Evolutionary conservation across 192 early-diverging fungal genomes (phyloP), one percentile per base, ranked within the genome.

Genomic region (Rhizoclosmatium globosum): DNA sequence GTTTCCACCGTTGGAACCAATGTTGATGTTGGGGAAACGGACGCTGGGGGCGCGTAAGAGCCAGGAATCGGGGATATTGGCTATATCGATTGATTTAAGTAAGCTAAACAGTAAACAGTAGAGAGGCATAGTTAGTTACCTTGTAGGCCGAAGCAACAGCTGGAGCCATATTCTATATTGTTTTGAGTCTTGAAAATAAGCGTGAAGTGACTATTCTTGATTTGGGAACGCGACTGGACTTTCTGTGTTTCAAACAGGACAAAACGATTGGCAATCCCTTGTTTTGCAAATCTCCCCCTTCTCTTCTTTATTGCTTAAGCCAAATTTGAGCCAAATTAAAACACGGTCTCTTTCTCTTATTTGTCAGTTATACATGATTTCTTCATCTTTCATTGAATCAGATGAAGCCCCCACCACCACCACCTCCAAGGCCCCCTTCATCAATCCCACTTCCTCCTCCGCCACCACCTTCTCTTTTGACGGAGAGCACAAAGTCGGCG

Each of bases 1-100:
- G 61, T 38, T 61, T 78, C 77, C 17, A 78, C 53, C 2, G 66
- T 61, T 43, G 77, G 60, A 31, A 31, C 31, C 31, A 31, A 31
- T 31, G 31, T 31, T 31, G 31, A 31, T 7, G 38, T 19, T 19
- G 60, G 7, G 23, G 60, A 9, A 23, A 39, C 11, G 60, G 60
- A 31, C 21, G 60, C 4, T 62, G 60, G 60, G 60, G 9, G 50
- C 9, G 50, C 50, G 9, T 13, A 53, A 53, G 50, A 17, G 9
- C 9, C 50, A 7, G 6, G 50, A 53, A 17, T 53, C 17, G 50
- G 50, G 17, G 50, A 53, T 53, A 13, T 7, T 17, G 50, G 50
- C 50, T 53, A 31, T 31, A 31, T 31, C 31, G 31, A 31, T 31
- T 31, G 31, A 31, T 31, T 31, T 31, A 31, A 31, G 31, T 31